Conservation (phyloP, 495 filamentous ascomycete genomes). For the Tuber aestivum region DNA sequence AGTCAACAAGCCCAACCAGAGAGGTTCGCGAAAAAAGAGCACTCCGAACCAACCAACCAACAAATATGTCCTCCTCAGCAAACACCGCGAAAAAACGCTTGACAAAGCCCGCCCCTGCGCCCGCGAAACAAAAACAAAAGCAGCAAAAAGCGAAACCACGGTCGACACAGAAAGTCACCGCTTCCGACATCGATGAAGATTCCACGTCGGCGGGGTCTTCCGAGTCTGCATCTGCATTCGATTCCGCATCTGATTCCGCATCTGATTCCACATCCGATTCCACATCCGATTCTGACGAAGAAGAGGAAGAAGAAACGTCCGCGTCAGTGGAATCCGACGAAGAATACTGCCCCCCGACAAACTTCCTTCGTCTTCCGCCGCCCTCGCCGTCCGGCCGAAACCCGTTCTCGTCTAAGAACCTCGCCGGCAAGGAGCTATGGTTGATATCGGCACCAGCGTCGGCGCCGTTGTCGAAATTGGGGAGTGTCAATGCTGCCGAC, state of each 20-base stretch:
- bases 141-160: background rate
- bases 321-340: conserved; percentile 2
- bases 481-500: conserved; percentile 23
- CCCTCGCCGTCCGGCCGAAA: conserved; percentile 6
- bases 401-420: conserved; percentile 35
- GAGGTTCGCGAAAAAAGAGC: background rate
- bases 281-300: background rate
- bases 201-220: background rate
- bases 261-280: background rate
- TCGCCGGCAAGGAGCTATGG: conserved; percentile 39
- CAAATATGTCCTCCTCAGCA: conserved; percentile 3
- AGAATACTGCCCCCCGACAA: conserved; percentile 15
- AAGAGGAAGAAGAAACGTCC: conserved; percentile 1
- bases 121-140: background rate
- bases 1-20: background rate
- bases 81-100: conserved; percentile 1
- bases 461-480: conserved; percentile 28
- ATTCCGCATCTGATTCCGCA: background rate
- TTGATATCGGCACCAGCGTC: conserved; percentile 31
- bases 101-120: background rate
- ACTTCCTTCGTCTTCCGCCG: conserved; percentile 14
- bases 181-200: background rate
- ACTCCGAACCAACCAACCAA: background rate
- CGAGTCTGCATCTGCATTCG: background rate
- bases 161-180: background rate